phyloP scores from a whole-genome alignment of 306 rosid species.

The Ochetophila trinervis region DNA sequence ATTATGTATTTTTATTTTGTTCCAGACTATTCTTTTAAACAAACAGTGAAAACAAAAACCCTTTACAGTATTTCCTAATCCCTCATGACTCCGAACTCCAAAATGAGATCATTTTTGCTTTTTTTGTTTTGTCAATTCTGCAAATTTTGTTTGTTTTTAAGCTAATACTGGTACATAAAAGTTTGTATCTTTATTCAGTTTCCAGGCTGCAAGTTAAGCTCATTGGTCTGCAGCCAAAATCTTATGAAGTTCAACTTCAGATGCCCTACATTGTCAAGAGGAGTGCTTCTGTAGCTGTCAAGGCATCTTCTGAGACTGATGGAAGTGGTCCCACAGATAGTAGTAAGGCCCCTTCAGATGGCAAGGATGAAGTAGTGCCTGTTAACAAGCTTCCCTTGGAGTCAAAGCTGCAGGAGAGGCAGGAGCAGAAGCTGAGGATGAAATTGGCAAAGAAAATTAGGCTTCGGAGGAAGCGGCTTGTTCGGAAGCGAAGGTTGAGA shows the following conservation, averaged over 20 bases:
- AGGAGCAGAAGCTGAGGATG: slow-evolving; percentile 70
- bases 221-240: slow-evolving; percentile 27
- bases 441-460: slow-evolving; percentile 82
- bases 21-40: too few species aligned
- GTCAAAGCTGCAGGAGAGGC: slow-evolving; percentile 70
- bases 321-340: slow-evolving; percentile 23
- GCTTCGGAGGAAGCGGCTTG: slow-evolving; percentile 75
- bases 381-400: slow-evolving; percentile 81
- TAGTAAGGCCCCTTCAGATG: slow-evolving; percentile 28
- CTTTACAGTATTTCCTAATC: background rate
- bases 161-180: background rate
- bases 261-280: slow-evolving; percentile 20
- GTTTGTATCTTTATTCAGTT: slow-evolving; percentile 31
- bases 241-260: slow-evolving; percentile 34
- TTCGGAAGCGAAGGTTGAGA: slow-evolving; percentile 66
- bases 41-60: too few species aligned
- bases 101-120: too few species aligned
- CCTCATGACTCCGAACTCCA: background rate
- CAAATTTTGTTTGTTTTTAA: background rate
- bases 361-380: slow-evolving; percentile 39
- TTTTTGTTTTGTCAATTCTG: background rate
- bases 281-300: slow-evolving; percentile 22
- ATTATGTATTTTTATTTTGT: too few species aligned
- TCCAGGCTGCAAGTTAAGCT: slow-evolving; percentile 40
- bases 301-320: slow-evolving; percentile 37